These are phyloP conservation scores for Populus pruinosa DNA, from an alignment of 345 rosid species.

Conservation along the genomic window DNA sequence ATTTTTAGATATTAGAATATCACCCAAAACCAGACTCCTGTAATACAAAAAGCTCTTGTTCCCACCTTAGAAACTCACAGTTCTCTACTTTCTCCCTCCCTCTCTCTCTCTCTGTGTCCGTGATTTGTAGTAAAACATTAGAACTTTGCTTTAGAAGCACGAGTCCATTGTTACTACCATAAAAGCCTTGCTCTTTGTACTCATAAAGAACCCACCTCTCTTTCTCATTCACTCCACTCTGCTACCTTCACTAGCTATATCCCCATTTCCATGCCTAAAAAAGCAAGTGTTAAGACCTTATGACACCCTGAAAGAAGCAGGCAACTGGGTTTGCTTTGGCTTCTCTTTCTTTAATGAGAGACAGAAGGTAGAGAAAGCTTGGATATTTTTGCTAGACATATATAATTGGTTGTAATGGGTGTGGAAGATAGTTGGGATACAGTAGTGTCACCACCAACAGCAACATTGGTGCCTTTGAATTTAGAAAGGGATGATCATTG, in stretches of 20 bases:
- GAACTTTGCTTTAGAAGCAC: background rate
- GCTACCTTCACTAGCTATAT: background rate
- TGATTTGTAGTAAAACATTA: background rate
- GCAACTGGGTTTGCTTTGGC: background rate
- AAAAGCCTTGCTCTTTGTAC: conserved; percentile 1
- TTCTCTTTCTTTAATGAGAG: background rate
- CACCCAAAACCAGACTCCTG: too few species aligned
- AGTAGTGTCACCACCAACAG: conserved; percentile 9
- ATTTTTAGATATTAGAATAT: too few species aligned
- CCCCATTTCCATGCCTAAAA: background rate
- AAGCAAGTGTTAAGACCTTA: background rate
- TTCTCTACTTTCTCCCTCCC: background rate
- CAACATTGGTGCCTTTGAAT: conserved; percentile 9
- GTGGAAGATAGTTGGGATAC: conserved; percentile 16
- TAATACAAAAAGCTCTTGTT: background rate
- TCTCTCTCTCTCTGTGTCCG: too few species aligned
- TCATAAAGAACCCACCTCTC: background rate
- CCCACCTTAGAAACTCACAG: background rate
- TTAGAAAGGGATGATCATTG: conserved; percentile 22
- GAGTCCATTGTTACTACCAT: background rate
- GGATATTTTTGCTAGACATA: background rate
- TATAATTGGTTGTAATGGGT: conserved; percentile 9
- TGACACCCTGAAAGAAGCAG: background rate
- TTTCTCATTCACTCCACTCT: background rate
- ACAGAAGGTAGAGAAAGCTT: background rate